Evolutionary conservation across 352 stramenopile species (phyloP).

Genomic region (Halophytophthora batemanensis): DNA sequence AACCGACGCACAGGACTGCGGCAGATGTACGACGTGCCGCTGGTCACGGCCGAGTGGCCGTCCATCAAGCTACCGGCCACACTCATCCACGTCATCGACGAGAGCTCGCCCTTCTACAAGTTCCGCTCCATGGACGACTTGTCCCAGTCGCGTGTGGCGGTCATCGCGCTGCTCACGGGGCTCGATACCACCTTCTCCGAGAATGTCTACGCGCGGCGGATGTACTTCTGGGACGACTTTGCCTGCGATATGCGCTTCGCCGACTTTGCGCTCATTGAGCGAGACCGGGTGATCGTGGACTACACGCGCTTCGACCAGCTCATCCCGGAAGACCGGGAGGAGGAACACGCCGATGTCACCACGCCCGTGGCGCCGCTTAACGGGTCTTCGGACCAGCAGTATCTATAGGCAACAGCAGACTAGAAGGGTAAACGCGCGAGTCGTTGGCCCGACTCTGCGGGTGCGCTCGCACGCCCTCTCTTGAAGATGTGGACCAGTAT

Average conservation of each 20-base stretch:
- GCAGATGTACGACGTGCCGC: constrained; percentile 81
- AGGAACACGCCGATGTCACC: constrained; percentile 19
- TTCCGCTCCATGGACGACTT: constrained; percentile 74
- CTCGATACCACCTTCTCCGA: constrained; percentile 86
- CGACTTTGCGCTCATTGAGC: constrained; percentile 72
- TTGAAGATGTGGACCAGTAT: too few relatives aligned
- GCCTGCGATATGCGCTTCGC: constrained; percentile 73
- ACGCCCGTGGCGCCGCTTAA: constrained; percentile 22
- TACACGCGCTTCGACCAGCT: constrained; percentile 67
- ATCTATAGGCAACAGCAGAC: too few relatives aligned
- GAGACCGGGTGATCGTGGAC: constrained; percentile 63
- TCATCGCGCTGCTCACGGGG: constrained; percentile 74
- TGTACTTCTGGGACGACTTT: constrained; percentile 90
- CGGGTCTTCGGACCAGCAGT: too few relatives aligned
- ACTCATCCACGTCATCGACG: constrained; percentile 81
- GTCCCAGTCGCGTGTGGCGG: constrained; percentile 62
- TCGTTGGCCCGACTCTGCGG: too few relatives aligned
- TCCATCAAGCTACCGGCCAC: constrained; percentile 81
- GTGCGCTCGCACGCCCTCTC: too few relatives aligned
- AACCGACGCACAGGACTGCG: constrained; percentile 78
- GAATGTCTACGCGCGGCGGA: constrained; percentile 84
- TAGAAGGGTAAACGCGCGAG: too few relatives aligned
- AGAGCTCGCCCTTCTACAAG: constrained; percentile 74
- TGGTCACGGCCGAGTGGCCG: constrained; percentile 76
- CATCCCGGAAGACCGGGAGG: constrained; percentile 30